These are phyloP conservation scores for Escovopsis weberi DNA, from an alignment of 2,329 filamentous ascomycete genomes.

Conservation along the genomic window DNA sequence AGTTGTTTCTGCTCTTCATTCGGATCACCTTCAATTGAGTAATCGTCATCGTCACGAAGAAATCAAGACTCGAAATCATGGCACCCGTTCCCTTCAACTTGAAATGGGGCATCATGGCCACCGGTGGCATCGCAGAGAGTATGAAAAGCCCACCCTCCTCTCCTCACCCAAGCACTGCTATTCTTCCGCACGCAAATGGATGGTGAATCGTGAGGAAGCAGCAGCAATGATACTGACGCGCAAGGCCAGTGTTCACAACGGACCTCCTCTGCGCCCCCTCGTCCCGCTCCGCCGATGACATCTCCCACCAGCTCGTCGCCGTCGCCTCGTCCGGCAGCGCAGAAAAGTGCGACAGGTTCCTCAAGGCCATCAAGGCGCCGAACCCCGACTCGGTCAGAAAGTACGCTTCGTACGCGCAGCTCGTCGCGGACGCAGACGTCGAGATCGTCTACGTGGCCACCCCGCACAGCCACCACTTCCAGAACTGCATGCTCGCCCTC, in stretches of 20 bases:
- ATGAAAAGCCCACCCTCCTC: constrained; percentile 11
- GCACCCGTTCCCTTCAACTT: constrained; percentile 25
- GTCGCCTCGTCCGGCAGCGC: constrained; percentile 66
- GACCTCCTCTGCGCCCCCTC: constrained; percentile 65
- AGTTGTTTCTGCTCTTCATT: too few relatives aligned
- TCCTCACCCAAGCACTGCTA: neutral
- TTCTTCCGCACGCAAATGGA: neutral
- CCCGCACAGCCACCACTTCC: constrained; percentile 85
- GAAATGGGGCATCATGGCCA: constrained; percentile 48
- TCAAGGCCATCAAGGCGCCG: constrained; percentile 43
- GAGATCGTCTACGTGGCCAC: constrained; percentile 85
- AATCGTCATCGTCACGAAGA: too few relatives aligned
- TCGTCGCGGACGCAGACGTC: constrained; percentile 63
- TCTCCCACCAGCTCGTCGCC: constrained; percentile 64
- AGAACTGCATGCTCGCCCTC: constrained; percentile 74
- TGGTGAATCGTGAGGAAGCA: neutral
- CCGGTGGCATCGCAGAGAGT: constrained; percentile 44
- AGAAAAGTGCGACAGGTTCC: constrained; percentile 55
- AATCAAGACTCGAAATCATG: neutral
- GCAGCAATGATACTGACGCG: neutral
- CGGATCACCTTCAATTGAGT: too few relatives aligned
- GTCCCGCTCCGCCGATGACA: constrained; percentile 52
- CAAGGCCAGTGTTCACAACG: constrained; percentile 45
- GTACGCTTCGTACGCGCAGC: constrained; percentile 70
- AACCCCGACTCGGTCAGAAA: constrained; percentile 53